Conservation (phyloP, 441 rosid genomes). For the Mallotus japonicus region DNA sequence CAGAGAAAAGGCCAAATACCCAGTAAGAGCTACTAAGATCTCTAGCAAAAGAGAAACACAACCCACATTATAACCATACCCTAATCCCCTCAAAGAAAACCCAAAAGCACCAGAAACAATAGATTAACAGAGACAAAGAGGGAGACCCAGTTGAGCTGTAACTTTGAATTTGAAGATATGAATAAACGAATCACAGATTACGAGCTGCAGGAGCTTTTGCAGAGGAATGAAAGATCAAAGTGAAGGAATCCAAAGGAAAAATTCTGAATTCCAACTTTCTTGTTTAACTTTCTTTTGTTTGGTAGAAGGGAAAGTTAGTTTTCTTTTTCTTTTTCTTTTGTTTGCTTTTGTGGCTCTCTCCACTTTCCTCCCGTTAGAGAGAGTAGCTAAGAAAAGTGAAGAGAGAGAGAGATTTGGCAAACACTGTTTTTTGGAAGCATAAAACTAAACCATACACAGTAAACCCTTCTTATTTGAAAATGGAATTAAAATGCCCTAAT, state of each 20-base stretch:
- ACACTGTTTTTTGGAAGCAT: slow-evolving; percentile 17
- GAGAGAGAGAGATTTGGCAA: not conserved
- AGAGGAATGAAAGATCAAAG: slow-evolving; percentile 38
- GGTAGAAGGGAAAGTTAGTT: slow-evolving; percentile 58
- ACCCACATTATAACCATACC: slow-evolving; percentile 37
- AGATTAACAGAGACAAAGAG: slow-evolving; percentile 17
- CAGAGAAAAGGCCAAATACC: slow-evolving; percentile 38
- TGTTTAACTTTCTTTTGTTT: slow-evolving; percentile 31
- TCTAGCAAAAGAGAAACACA: slow-evolving; percentile 39
- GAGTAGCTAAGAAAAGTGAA: slow-evolving; percentile 4
- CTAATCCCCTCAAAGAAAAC: slow-evolving; percentile 30
- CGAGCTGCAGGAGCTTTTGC: slow-evolving; percentile 13
- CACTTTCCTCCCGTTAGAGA: slow-evolving; percentile 30
- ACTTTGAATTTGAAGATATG: slow-evolving; percentile 28
- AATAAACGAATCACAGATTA: slow-evolving; percentile 17
- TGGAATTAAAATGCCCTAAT: no score
- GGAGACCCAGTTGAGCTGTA: slow-evolving; percentile 27
- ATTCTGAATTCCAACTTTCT: slow-evolving; percentile 50
- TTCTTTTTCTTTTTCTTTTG: slow-evolving; percentile 19
- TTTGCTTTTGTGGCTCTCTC: slow-evolving; percentile 21
- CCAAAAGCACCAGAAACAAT: slow-evolving; percentile 23
- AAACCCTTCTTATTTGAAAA: no score
- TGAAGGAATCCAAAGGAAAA: slow-evolving; percentile 38
- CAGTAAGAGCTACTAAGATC: slow-evolving; percentile 37
- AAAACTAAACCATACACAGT: not conserved